Base-by-base conservation (phyloP, 2,329 filamentous ascomycete genomes). In the Fusarium protoensiforme region DNA sequence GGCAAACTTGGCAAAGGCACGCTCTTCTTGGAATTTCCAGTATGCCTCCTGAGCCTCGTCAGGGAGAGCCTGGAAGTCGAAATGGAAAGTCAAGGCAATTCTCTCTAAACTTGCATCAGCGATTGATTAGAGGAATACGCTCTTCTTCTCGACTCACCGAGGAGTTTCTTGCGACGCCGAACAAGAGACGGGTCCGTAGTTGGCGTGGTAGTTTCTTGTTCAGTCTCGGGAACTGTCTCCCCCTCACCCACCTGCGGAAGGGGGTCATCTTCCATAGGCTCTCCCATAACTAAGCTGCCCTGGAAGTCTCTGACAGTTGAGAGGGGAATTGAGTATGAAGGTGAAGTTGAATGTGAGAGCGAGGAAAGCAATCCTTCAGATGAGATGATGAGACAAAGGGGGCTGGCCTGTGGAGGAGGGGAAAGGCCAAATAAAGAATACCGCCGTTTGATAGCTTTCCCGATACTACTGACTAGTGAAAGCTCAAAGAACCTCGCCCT, bases 1-100 rank as follows among this genome's bases (percentile, higher is more conserved):
- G 10, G 56, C 64, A 7, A 78, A 73, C 13, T 31, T 20, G 4
- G 43, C 22, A 35, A 56, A 65, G n/a, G 61, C 38, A 5, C 58
- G 38, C 10, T 69, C 38, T 5, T 60, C 22, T 22, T 61, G 27
- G 24, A 77, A 77, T 24, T 33, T 51, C 29, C 33, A 41, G 41
- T 71, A 66, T 18, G 64, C 48, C 43, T 46, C 53, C 53, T 65
- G 72, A n/a, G 68, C 67, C 29, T 68, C 65, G 4, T 13, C 14
- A 6, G 75, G 75, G 29, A 78, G 68, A 10, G 39, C 53, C 20
- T 75, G 64, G 9, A 73, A 68, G 13, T 54, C 61, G 5, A 62
- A 51, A 18, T 64, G 41, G 9, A 77, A 72, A 16, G 58, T 51
- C 10, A 61, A n/a, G 10, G 65, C 24, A n/a, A 75, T 56, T 11